Base-by-base conservation (phyloP, 2,329 filamentous ascomycete species). In the Trichoderma arundinaceum region DNA sequence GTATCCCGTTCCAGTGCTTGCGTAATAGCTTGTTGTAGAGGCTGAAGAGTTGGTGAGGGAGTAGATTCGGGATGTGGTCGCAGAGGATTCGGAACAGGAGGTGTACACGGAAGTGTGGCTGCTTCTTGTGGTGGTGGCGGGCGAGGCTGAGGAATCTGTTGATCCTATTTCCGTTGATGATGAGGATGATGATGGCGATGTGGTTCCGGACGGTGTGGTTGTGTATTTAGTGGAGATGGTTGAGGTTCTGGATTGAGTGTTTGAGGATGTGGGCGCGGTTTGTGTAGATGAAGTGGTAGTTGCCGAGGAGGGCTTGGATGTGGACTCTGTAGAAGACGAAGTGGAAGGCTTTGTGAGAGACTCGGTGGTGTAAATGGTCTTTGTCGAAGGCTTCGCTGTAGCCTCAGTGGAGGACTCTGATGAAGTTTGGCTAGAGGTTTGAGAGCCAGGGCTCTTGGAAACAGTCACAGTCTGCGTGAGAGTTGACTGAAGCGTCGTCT, bases 401-500 rank as follows among this genome's bases (percentile, higher is more conserved):
- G 48, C 22, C 5, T n/a, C 22, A 28, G 22, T 28, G 15, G 46
- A 51, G n/a, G 52, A 12, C 13, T 41, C 35, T 7, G 54, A 51
- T 12, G 41, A 38, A 4, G 48, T 35, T 4, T n/a, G 17, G 5
- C 28, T 35, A 4, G 41, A 54, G 9, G 10, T 28, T 13, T 46
- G 53, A 43, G 54, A 44, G 9, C 15, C 19, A 1, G 65, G 52
- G 15, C 51, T 66, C 13, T 48, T 32, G 3, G 66, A 60, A 8
- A 59, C 49, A 15, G 65, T 66, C 15, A 63, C 64, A 35, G 65
- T 67, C 57, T 60, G 48, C 43, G 65, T 64, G 8, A 44, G 32
- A 33, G 60, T 68, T 9, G 59, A 58, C 28, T 58, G 22, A 15
- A 51, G 19, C 3, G 56, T 57, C 13, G 44, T 60, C 22, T 38